phyloP scores from a whole-genome alignment of 192 early-diverging fungal genomes.

The Chytriomyces hyalinus region DNA sequence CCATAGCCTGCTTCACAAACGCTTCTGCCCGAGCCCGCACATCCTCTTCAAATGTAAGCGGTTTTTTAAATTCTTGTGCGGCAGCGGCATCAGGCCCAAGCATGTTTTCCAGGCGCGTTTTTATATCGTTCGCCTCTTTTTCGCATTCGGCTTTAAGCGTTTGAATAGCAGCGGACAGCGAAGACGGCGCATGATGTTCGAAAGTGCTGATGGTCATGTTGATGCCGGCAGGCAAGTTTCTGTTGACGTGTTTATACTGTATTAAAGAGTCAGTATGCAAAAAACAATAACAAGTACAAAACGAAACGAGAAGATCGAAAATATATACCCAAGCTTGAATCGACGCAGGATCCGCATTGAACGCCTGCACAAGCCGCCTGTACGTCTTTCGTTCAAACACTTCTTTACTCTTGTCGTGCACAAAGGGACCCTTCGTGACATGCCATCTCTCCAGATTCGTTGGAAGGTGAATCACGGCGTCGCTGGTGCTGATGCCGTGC shows the following conservation, averaged over 20 bases:
- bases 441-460: conserved; percentile 80
- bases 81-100: conserved; percentile 18
- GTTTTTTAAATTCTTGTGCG: not conserved
- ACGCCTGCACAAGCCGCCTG: conserved; percentile 79
- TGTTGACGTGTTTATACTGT: conserved; percentile 68
- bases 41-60: conserved; percentile 33
- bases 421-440: conserved; percentile 90
- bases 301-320: not conserved
- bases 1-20: conserved; percentile 24
- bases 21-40: conserved; percentile 27
- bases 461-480: conserved; percentile 69
- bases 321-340: conserved; percentile 71
- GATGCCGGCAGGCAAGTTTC: conserved; percentile 84
- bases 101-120: conserved; percentile 7
- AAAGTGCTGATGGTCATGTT: conserved; percentile 74
- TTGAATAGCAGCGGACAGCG: not conserved
- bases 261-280: too few species aligned
- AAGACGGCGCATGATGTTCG: not conserved
- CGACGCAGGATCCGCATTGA: conserved; percentile 75
- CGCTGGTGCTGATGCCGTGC: conserved; percentile 75
- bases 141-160: not conserved
- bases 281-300: too few species aligned
- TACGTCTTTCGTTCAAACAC: conserved; percentile 93
- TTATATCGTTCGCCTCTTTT: not conserved
- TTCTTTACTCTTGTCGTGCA: conserved; percentile 95